phyloP scores from a whole-genome alignment of 805 yeast species.

The Candida nemodendra region DNA sequence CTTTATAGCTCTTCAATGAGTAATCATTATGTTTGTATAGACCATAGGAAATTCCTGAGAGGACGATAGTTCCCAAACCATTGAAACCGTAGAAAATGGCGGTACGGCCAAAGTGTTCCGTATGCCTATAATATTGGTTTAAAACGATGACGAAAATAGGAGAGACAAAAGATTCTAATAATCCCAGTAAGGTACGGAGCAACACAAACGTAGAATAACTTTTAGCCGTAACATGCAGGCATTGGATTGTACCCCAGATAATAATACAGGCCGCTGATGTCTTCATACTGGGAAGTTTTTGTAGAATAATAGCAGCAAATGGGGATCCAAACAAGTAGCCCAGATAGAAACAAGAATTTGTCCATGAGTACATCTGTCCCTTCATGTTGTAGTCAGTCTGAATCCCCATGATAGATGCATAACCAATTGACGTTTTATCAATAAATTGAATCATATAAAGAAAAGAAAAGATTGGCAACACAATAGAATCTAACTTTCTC shows the following conservation, averaged over 20 bases:
- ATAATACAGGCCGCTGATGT: conserved; percentile 37
- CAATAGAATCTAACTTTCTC: conserved; percentile 45
- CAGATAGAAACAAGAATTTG: conserved; percentile 30
- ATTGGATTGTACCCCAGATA: conserved; percentile 34
- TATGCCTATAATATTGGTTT: conserved; percentile 36
- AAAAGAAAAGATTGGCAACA: conserved; percentile 49
- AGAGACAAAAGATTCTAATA: conserved; percentile 30
- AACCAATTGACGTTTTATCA: conserved; percentile 54
- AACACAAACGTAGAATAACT: conserved; percentile 42
- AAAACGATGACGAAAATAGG: conserved; percentile 34
- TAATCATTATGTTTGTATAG: conserved; percentile 37
- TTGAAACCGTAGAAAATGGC: conserved; percentile 34
- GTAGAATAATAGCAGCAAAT: conserved; percentile 42
- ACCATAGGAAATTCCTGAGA: conserved; percentile 56
- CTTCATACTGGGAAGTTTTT: conserved; percentile 50
- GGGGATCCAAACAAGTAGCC: conserved; percentile 55
- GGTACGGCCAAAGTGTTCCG: conserved; percentile 27
- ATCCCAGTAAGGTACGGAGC: conserved; percentile 48
- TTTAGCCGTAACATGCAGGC: conserved; percentile 43
- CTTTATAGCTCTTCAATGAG: conserved; percentile 57
- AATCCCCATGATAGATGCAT: conserved; percentile 58
- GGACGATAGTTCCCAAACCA: conserved; percentile 45
- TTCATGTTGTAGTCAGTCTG: conserved; percentile 46
- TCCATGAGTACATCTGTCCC: conserved; percentile 36
- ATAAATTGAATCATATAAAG: conserved; percentile 52